phyloP scores from a whole-genome alignment of 805 yeast genomes.

The Metschnikowia anglica region DNA sequence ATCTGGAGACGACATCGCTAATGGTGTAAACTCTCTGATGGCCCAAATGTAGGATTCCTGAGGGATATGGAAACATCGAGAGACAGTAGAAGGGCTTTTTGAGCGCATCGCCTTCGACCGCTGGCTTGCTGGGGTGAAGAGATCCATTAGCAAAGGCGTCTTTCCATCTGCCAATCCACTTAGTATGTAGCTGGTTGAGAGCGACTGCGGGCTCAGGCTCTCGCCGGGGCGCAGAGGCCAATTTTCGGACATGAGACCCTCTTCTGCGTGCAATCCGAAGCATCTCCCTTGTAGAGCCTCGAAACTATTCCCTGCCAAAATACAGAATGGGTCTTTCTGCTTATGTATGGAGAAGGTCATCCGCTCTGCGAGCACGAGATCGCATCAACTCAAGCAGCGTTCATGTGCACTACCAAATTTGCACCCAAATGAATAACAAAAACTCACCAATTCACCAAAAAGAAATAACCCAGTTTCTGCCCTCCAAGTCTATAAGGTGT shows the following conservation, averaged over 20 bases:
- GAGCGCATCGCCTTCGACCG: background rate
- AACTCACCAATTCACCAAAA: too few relatives aligned
- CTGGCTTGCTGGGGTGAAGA: slow-evolving; percentile 33
- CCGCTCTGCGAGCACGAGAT: slow-evolving; percentile 1
- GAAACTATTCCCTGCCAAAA: background rate
- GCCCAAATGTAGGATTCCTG: slow-evolving; percentile 91
- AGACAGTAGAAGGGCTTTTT: slow-evolving; percentile 54
- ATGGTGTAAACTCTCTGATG: slow-evolving; percentile 92
- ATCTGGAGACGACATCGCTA: slow-evolving; percentile 80
- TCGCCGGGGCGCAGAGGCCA: background rate
- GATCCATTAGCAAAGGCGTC: slow-evolving; percentile 31
- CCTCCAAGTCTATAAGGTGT: too few relatives aligned
- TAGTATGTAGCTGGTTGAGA: slow-evolving; percentile 43
- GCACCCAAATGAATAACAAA: slow-evolving; percentile 5
- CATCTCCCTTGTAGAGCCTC: background rate
- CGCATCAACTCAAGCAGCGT: background rate
- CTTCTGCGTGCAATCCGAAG: background rate
- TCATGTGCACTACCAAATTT: slow-evolving; percentile 2
- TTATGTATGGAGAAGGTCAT: background rate
- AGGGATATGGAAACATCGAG: slow-evolving; percentile 95
- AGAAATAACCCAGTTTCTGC: too few relatives aligned
- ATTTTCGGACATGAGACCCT: background rate
- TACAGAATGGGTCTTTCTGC: background rate
- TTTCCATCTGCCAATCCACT: slow-evolving; percentile 55
- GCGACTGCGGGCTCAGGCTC: slow-evolving; percentile 3